phyloP scores from a whole-genome alignment of 1,284 basidiomycete genomes.

The Exobasidium rhododendri region DNA sequence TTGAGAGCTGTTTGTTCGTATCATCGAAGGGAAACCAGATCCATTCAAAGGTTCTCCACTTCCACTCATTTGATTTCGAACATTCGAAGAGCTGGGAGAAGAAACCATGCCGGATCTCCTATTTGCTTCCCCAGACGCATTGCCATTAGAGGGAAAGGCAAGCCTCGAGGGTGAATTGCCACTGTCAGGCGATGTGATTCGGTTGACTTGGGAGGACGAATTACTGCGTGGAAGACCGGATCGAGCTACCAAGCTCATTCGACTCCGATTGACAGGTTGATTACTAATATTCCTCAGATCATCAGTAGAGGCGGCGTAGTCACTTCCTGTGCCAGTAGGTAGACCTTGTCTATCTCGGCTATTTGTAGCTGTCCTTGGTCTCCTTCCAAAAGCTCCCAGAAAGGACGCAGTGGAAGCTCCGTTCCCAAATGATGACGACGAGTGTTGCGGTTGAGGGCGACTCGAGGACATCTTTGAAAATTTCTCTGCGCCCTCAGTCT shows the following conservation, averaged over 20 bases:
- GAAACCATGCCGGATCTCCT: background rate
- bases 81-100: background rate
- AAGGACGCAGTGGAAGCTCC: background rate
- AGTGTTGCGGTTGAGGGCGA: background rate
- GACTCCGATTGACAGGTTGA: slow-evolving; percentile 1
- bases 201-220: slow-evolving; percentile 3
- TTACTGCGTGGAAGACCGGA: background rate
- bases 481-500: too few relatives aligned
- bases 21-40: background rate
- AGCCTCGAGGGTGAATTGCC: background rate
- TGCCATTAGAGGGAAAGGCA: background rate
- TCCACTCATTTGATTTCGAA: background rate
- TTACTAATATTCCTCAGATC: background rate
- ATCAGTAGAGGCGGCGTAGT: background rate
- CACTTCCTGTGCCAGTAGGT: too few relatives aligned
- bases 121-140: background rate
- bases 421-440: background rate
- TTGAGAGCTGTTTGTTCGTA: background rate
- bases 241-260: background rate
- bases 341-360: background rate
- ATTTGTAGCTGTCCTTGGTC: background rate
- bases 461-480: background rate
- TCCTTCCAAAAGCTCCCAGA: background rate
- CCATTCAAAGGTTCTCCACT: background rate
- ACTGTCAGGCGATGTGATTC: background rate